These are phyloP conservation scores for Funneliformis geosporum DNA, from an alignment of 192 early-diverging fungal species.

Conservation along the genomic window DNA sequence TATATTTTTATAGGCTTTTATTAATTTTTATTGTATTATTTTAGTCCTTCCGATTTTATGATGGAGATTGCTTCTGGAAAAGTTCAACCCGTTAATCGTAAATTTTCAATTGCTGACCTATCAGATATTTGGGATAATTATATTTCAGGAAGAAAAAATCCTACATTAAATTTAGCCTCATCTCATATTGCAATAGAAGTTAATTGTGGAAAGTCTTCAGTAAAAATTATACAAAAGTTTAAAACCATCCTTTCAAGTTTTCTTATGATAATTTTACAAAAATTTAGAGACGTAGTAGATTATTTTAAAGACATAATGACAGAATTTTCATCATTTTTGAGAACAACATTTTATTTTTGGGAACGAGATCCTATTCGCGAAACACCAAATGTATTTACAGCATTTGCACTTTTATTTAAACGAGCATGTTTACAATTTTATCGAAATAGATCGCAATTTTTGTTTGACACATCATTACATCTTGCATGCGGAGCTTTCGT, in stretches of 20 bases:
- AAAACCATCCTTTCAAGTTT: no score
- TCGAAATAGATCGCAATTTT: slow-evolving; percentile 43
- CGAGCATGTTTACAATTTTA: slow-evolving; percentile 54
- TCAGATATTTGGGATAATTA: slow-evolving; percentile 51
- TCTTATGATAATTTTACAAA: no score
- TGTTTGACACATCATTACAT: slow-evolving; percentile 58
- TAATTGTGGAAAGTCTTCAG: no score
- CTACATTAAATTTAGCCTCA: neutral
- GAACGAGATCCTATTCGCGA: slow-evolving; percentile 44
- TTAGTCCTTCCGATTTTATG: slow-evolving; percentile 59
- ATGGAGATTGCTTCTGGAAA: slow-evolving; percentile 68
- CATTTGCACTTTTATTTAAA: slow-evolving; percentile 51
- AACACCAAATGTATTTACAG: slow-evolving; percentile 48
- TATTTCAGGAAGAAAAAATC: slow-evolving; percentile 32
- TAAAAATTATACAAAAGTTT: no score
- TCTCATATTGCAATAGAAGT: no score
- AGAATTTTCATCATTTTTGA: neutral
- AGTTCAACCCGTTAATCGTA: slow-evolving; percentile 43
- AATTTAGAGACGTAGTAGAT: neutral
- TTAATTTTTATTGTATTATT: neutral
- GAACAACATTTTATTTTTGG: slow-evolving; percentile 25
- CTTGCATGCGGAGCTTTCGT: slow-evolving; percentile 58
- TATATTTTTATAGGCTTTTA: neutral
- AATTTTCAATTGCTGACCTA: slow-evolving; percentile 42
- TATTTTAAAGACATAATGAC: neutral